phyloP scores from a whole-genome alignment of 768 basidiomycete genomes.

The Harrya chromipes region DNA sequence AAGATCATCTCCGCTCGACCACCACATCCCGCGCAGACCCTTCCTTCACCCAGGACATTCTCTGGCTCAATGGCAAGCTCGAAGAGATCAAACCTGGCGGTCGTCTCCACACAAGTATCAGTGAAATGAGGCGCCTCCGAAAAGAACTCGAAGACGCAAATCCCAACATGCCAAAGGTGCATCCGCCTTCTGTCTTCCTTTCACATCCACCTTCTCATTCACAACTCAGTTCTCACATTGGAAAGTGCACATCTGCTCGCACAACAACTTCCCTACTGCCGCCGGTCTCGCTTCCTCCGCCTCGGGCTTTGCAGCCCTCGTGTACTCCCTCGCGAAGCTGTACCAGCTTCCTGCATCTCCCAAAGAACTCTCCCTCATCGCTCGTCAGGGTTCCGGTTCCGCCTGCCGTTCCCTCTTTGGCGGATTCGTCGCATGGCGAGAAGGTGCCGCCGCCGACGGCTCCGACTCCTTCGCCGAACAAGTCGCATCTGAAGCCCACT shows the following conservation, averaged over 20 bases:
- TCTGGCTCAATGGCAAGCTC: slow-evolving; percentile 95
- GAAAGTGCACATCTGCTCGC: slow-evolving; percentile 85
- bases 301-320: slow-evolving; percentile 94
- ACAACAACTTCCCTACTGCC: slow-evolving; percentile 99
- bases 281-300: slow-evolving; percentile 98
- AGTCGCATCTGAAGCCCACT: slow-evolving; percentile 81
- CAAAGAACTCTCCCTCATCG: slow-evolving; percentile 86
- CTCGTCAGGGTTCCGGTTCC: slow-evolving; percentile 96
- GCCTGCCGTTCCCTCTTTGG: slow-evolving; percentile 98
- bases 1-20: slow-evolving; percentile 92
- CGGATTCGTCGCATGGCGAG: slow-evolving; percentile 94
- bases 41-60: slow-evolving; percentile 66
- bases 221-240: slow-evolving; percentile 32
- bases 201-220: background rate
- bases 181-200: background rate
- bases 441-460: slow-evolving; percentile 54
- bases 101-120: slow-evolving; percentile 79
- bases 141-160: slow-evolving; percentile 71
- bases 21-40: slow-evolving; percentile 88
- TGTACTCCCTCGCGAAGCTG: slow-evolving; percentile 82
- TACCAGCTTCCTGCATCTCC: slow-evolving; percentile 77
- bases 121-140: slow-evolving; percentile 79
- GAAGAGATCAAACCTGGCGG: slow-evolving; percentile 84
- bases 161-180: slow-evolving; percentile 62
- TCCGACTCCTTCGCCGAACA: slow-evolving; percentile 85